Percentiles rank a stretch among this genome's conserved stretches.
These are phyloP conservation scores for Buddleja alternifolia DNA, from an alignment of 257 asterid genomes.

Conservation along the genomic window DNA sequence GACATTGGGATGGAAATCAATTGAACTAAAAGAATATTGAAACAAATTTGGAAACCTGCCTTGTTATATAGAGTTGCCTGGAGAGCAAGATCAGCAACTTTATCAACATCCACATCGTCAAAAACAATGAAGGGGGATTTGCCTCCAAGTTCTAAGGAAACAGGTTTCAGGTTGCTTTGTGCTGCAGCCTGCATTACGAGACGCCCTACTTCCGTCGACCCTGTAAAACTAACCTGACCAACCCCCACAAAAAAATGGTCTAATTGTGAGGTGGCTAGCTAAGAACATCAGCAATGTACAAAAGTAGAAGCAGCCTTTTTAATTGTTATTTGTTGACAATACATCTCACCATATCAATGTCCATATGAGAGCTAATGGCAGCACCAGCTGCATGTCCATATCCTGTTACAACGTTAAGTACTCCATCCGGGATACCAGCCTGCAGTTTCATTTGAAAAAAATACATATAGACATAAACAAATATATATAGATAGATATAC, in stretches of 20 bases:
- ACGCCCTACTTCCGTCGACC: constrained; percentile 79
- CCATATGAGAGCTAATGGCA: constrained; percentile 81
- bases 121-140: constrained; percentile 76
- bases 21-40: no score
- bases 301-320: no score
- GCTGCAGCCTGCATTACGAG: constrained; percentile 81
- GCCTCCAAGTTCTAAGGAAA: constrained; percentile 83
- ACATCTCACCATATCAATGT: constrained; percentile 60
- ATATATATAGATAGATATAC: no score
- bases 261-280: no score
- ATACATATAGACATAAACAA: no score
- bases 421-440: constrained; percentile 91
- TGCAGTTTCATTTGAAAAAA: constrained; percentile 38
- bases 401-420: constrained; percentile 73
- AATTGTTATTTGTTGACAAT: no score
- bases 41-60: constrained; percentile 32
- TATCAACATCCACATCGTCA: constrained; percentile 75
- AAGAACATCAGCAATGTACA: no score
- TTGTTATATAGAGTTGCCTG: constrained; percentile 53
- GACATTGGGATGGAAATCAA: no score
- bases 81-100: constrained; percentile 57
- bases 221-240: constrained; percentile 51
- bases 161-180: constrained; percentile 73
- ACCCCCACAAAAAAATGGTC: no score
- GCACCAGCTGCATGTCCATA: constrained; percentile 80